phyloP scores from a whole-genome alignment of 495 filamentous ascomycete genomes.

The Daldinia caldariorum region DNA sequence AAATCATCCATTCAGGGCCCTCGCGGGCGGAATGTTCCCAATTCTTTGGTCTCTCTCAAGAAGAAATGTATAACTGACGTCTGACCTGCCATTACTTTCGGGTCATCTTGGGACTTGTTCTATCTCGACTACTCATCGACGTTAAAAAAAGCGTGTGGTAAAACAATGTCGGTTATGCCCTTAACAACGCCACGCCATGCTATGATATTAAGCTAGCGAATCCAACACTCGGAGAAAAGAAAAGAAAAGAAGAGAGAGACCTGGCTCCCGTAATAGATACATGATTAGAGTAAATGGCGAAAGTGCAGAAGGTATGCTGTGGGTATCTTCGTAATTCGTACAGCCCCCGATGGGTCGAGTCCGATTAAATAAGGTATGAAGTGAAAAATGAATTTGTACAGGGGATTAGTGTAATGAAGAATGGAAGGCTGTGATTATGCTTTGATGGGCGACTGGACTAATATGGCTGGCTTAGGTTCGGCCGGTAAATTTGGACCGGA shows the following conservation, averaged over 20 bases:
- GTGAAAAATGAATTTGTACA: slow-evolving; percentile 36
- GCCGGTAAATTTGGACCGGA: slow-evolving; percentile 36
- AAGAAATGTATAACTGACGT: slow-evolving; percentile 25
- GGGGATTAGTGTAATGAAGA: slow-evolving; percentile 1
- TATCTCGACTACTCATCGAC: slow-evolving; percentile 16
- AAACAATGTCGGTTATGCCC: slow-evolving; percentile 24
- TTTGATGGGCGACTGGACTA: slow-evolving; percentile 22
- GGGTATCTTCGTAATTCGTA: slow-evolving; percentile 48
- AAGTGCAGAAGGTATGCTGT: slow-evolving; percentile 35
- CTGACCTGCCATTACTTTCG: slow-evolving; percentile 17
- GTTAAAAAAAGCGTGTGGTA: background rate
- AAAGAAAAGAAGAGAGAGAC: slow-evolving; percentile 18
- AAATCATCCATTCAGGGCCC: slow-evolving; percentile 16
- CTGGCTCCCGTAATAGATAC: slow-evolving; percentile 40
- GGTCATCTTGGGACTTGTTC: slow-evolving; percentile 13
- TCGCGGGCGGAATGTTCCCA: slow-evolving; percentile 33
- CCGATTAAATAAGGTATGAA: slow-evolving; percentile 38
- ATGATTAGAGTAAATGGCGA: slow-evolving; percentile 46
- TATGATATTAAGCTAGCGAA: slow-evolving; percentile 30
- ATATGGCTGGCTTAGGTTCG: slow-evolving; percentile 30
- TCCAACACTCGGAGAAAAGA: slow-evolving; percentile 10
- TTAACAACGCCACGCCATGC: slow-evolving; percentile 34
- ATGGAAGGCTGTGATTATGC: slow-evolving; percentile 1
- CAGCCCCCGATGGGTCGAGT: slow-evolving; percentile 31
- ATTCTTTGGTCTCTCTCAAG: slow-evolving; percentile 12